Evolutionary conservation across 2,329 filamentous ascomycete species (phyloP).

Genomic region (Aspergillus cejpii): DNA sequence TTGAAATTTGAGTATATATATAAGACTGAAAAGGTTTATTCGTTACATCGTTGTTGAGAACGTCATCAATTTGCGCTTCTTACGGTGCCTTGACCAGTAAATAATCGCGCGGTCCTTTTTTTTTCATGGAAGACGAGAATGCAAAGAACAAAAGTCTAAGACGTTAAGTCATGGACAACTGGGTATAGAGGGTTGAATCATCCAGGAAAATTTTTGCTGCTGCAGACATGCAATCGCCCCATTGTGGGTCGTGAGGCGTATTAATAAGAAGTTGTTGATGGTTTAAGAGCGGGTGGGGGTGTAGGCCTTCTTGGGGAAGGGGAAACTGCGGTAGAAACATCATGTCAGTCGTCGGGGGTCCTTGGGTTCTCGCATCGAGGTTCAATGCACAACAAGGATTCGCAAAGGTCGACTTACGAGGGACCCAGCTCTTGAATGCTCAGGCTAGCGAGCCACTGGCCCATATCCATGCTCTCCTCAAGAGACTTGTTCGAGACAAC

Average conservation of each 20-base stretch:
- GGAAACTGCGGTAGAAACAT: constrained; percentile 52
- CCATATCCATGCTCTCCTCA: constrained; percentile 75
- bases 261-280: background rate
- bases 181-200: constrained; percentile 42
- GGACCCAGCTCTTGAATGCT: constrained; percentile 94
- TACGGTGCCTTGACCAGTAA: constrained; percentile 6
- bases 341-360: constrained; percentile 13
- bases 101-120: constrained; percentile 7
- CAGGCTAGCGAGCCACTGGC: constrained; percentile 90
- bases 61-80: constrained; percentile 19
- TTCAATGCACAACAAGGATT: background rate
- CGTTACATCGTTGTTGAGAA: constrained; percentile 35
- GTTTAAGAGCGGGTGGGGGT: constrained; percentile 36
- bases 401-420: constrained; percentile 66
- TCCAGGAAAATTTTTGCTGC: constrained; percentile 20
- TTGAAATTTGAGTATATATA: constrained; percentile 10
- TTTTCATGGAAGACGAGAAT: constrained; percentile 5
- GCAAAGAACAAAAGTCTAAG: constrained; percentile 20
- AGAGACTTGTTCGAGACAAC: constrained; percentile 77
- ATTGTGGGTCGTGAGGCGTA: background rate
- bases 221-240: constrained; percentile 2
- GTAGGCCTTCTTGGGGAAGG: constrained; percentile 75
- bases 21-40: constrained; percentile 9
- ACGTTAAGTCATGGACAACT: constrained; percentile 24
- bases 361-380: background rate